A percentile compares a stretch with the other conserved stretches of the same genome.
Conservation (phyloP, 768 basidiomycete species). For the Boletus tomentosulus region DNA sequence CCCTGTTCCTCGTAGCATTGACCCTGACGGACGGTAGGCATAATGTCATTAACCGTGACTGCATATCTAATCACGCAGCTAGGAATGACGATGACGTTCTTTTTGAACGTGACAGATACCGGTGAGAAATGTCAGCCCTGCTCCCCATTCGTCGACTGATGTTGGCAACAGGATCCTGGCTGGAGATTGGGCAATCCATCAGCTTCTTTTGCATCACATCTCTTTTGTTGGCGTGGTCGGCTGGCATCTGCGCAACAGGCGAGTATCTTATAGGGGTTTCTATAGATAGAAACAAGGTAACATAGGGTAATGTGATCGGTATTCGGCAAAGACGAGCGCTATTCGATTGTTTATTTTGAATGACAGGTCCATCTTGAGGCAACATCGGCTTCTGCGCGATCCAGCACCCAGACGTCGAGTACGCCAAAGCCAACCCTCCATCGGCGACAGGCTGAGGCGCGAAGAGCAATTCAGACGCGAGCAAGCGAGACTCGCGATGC, state of each 20-base stretch:
- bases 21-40: conserved; percentile 39
- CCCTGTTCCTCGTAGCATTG: conserved; percentile 72
- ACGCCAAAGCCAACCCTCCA: conserved; percentile 40
- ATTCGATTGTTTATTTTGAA: background rate
- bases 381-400: conserved; percentile 27
- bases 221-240: conserved; percentile 72
- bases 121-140: conserved; percentile 37
- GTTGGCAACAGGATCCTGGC: conserved; percentile 61
- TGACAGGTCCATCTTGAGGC: background rate
- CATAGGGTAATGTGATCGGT: conserved; percentile 14
- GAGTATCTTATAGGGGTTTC: conserved; percentile 59
- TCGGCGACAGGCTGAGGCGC: conserved; percentile 61
- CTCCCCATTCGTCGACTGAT: conserved; percentile 4
- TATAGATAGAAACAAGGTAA: conserved; percentile 18
- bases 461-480: conserved; percentile 67
- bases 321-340: background rate
- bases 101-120: conserved; percentile 78
- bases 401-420: conserved; percentile 19
- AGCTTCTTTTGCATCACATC: conserved; percentile 86
- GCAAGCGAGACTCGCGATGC: conserved; percentile 56
- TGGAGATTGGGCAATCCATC: conserved; percentile 86
- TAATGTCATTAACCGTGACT: background rate
- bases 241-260: conserved; percentile 68
- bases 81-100: conserved; percentile 85
- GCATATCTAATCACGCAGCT: conserved; percentile 1